Base-by-base conservation (phyloP, 257 asterid genomes). In the Solanum neorickii region DNA sequence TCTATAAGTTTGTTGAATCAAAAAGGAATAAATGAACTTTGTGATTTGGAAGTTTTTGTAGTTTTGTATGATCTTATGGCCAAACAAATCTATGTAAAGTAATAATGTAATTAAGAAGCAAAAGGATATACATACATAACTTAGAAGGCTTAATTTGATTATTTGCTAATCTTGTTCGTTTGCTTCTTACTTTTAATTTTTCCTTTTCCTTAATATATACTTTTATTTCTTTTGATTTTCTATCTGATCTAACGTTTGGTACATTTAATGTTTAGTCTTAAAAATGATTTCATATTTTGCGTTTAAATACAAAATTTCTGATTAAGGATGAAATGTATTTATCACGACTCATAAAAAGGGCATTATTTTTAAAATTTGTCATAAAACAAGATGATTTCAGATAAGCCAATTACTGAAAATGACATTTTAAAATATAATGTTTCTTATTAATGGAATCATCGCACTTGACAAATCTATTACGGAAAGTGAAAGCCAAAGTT, bases 291-390 rank as follows among this genome's bases (percentile, higher is more conserved):
- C 0, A 25, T 65, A n/a, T n/a, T 65, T 8, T n/a, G 9, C 25
- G 0, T 25, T 25, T 3, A 0, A 65, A n/a, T 0, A n/a, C 1
- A 65, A 65, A 65, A 65, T 0, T 2, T 65, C 0, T 65, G 1
- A n/a, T 25, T 65, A 65, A 12, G 15, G 0, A 25, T 5, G 16
- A 65, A 12, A 3, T 1, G 3, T 65, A 25, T 5, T 23, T 4
- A 60, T 1, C 29, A 15, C 3, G 21, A n/a, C 0, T 2, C 23
- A 73, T 39, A 44, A 7, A 77, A 39, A 25, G 5, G 16, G 2
- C 11, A 16, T 47, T 80, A 47, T 27, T 80, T 77, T 46, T 0
- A 1, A 5, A 25, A 44, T 14, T 68, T 44, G 5, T n/a, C 62
- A 14, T 10, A 42, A 25, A 23, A n/a, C 13, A 44, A 44, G 39